Percentiles rank a stretch among this genome's conserved stretches.
Evolutionary conservation across 2,329 filamentous ascomycete genomes (phyloP).

Genomic region (Trichoderma koningii): DNA sequence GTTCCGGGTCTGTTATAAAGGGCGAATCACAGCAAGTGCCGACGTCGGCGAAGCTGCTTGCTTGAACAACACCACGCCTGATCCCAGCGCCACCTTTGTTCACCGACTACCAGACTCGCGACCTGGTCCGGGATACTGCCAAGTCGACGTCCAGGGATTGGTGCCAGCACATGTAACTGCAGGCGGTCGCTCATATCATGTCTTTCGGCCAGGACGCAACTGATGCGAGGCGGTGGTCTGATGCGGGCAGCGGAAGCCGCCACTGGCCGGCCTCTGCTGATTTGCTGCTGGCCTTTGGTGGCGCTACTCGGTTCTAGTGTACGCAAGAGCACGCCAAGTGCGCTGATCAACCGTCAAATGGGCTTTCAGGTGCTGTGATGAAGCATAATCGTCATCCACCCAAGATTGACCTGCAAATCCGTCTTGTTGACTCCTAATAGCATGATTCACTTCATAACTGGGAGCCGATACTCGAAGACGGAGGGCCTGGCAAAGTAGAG

Average conservation of each 20-base stretch:
- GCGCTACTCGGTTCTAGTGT: too few relatives aligned
- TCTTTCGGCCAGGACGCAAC: background rate
- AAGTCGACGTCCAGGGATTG: constrained; percentile 14
- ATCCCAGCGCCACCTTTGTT: background rate
- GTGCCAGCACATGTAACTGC: constrained; percentile 20
- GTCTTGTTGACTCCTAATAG: background rate
- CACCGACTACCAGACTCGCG: background rate
- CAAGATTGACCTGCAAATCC: background rate
- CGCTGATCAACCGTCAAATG: constrained; percentile 9
- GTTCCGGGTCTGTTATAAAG: constrained; percentile 9
- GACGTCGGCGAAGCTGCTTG: constrained; percentile 19
- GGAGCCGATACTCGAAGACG: too few relatives aligned
- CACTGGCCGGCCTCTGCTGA: constrained; percentile 3
- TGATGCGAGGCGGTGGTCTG: constrained; percentile 14
- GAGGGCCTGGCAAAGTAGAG: too few relatives aligned
- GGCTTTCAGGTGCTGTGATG: background rate
- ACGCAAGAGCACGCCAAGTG: constrained; percentile 2
- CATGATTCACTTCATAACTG: background rate
- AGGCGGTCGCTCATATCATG: constrained; percentile 4
- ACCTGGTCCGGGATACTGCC: background rate
- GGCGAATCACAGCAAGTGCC: background rate
- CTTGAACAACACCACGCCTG: background rate
- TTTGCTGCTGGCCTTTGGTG: too few relatives aligned
- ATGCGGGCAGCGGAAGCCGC: constrained; percentile 18
- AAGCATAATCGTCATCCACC: background rate